A percentile compares a stretch with the other conserved stretches of the same genome.
Evolutionary conservation across 495 filamentous ascomycete species (phyloP).

Genomic region (Lasiosphaeris hirsuta): DNA sequence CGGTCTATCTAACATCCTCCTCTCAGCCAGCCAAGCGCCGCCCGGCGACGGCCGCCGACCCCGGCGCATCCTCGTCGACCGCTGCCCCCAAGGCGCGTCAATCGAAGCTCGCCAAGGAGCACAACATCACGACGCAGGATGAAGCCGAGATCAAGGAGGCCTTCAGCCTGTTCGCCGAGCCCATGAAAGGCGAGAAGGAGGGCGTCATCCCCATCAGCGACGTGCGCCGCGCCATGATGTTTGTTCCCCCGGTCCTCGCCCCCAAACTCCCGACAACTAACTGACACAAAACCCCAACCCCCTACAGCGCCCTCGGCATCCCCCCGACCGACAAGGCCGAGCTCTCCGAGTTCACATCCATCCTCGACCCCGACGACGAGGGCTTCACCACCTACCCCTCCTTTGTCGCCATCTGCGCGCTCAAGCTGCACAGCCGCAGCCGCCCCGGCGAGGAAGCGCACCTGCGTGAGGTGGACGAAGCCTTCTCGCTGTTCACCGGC

Average conservation of each 20-base stretch:
- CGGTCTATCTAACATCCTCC: not conserved
- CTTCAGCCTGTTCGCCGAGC: conserved; percentile 75
- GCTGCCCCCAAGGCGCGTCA: conserved; percentile 35
- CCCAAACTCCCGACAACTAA: not conserved
- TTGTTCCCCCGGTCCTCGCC: conserved; percentile 27
- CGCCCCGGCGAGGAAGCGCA: conserved; percentile 51
- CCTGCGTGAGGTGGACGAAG: conserved; percentile 68
- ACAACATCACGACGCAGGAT: conserved; percentile 76
- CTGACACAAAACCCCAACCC: not conserved
- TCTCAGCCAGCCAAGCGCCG: conserved; percentile 43
- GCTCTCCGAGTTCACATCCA: conserved; percentile 68
- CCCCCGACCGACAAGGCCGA: conserved; percentile 60
- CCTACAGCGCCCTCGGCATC: conserved; percentile 67
- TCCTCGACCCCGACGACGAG: conserved; percentile 74
- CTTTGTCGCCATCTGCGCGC: conserved; percentile 81
- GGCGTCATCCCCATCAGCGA: conserved; percentile 73
- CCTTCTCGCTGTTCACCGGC: conserved; percentile 67
- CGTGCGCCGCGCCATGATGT: conserved; percentile 82
- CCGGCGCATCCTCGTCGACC: conserved; percentile 21
- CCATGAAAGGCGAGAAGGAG: conserved; percentile 63
- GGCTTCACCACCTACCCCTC: conserved; percentile 71
- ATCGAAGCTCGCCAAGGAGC: conserved; percentile 85
- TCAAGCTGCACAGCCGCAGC: conserved; percentile 65
- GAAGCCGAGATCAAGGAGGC: conserved; percentile 89
- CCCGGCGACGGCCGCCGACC: conserved; percentile 19